Evolutionary conservation across 768 basidiomycete genomes (phyloP), one percentile per base, ranked within the genome.

Genomic region (Leccinum olivaceopallidum): DNA sequence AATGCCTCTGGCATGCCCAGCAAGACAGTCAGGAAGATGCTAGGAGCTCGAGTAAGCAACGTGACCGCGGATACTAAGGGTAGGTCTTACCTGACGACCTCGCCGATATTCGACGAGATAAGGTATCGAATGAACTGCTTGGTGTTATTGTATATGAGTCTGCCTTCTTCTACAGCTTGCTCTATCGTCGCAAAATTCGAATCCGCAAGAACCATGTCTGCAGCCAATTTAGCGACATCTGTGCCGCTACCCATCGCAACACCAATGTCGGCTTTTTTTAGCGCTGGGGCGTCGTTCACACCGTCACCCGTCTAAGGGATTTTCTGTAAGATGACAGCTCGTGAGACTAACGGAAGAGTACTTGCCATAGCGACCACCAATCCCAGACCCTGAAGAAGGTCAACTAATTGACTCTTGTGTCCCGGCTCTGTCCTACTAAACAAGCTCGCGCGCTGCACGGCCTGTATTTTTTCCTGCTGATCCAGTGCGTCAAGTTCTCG

Each of bases 61-160:
- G 32, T 32, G 10, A 3, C n/a, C 7, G 59, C 9, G 9, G 20
- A 8, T 24, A 26, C 18, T 8, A 32, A 24, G 42, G 18, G 4
- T 30, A 14, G n/a, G n/a, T 18, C 69, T 44, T 67, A 78, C 77
- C 86, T 91, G 76, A 96, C 94, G 65, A 96, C 95, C 75, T 97
- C 95, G 58, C 95, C 95, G 71, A 97, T 97, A 80, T 97, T 98
- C 60, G 93, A 95, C 32, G 95, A 97, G 77, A 93, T 98, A 71
- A 99, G 88, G 79, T 98, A 99, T 69, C 96, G 90, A 76, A 99
- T 98, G 76, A 99, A 99, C 73, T 98, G 96, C 78, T 99, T 99
- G 50, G 95, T 98, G 78, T 99, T 99, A 78, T 98, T 98, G 77
- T 98, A 98, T 70, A 98, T 99, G 60, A 96, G 82, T 75, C 96